Evolutionary conservation across 2,329 filamentous ascomycete genomes (phyloP).

Genomic region (Tolypocladium sp.): DNA sequence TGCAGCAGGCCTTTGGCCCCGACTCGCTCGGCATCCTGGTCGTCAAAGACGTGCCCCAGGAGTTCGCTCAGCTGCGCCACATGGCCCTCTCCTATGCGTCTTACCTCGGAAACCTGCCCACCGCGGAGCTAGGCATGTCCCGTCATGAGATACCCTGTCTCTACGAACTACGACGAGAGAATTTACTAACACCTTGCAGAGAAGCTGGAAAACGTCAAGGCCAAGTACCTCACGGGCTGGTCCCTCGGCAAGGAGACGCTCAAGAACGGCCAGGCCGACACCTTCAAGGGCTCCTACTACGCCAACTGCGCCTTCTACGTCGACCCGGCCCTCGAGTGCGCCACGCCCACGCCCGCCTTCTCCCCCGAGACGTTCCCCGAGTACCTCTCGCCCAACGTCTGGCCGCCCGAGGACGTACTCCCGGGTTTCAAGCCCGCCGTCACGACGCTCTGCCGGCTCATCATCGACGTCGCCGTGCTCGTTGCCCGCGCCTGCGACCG

Average conservation of each 20-base stretch:
- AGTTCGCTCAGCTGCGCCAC: slow-evolving; percentile 63
- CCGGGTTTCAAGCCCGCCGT: slow-evolving; percentile 68
- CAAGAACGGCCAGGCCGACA: slow-evolving; percentile 69
- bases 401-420: slow-evolving; percentile 62
- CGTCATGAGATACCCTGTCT: not conserved
- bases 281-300: slow-evolving; percentile 75
- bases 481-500: slow-evolving; percentile 86
- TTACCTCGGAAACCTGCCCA: slow-evolving; percentile 74
- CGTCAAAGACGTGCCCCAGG: slow-evolving; percentile 72
- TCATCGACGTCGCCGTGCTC: slow-evolving; percentile 82
- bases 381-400: slow-evolving; percentile 84
- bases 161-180: not conserved
- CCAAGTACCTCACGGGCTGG: slow-evolving; percentile 65
- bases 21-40: slow-evolving; percentile 85
- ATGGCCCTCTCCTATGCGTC: slow-evolving; percentile 78
- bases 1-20: slow-evolving; percentile 79
- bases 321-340: slow-evolving; percentile 51
- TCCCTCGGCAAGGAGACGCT: slow-evolving; percentile 75
- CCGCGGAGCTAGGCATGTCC: slow-evolving; percentile 56
- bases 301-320: slow-evolving; percentile 76
- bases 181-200: slow-evolving; percentile 21
- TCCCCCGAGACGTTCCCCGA: slow-evolving; percentile 63
- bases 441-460: slow-evolving; percentile 67
- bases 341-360: slow-evolving; percentile 49
- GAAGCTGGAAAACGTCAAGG: slow-evolving; percentile 47